Conservation (phyloP, 2,329 filamentous ascomycete genomes). For the Pseudocercospora musae region DNA sequence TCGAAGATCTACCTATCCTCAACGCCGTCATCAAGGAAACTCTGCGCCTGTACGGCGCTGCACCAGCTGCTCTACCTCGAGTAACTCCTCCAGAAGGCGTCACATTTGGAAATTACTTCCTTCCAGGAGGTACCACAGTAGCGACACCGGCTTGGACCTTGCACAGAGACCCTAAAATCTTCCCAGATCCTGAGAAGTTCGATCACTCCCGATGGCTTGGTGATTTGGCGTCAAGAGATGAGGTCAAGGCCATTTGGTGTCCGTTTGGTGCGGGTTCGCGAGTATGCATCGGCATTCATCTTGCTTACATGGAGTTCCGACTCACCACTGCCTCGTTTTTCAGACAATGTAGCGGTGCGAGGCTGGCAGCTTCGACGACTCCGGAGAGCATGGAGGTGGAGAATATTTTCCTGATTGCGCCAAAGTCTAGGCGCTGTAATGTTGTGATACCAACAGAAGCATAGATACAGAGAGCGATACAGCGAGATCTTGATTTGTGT, state of each 20-base stretch:
- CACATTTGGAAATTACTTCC: slow-evolving; percentile 30
- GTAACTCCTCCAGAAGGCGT: slow-evolving; percentile 36
- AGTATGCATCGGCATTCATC: slow-evolving; percentile 23
- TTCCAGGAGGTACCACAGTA: slow-evolving; percentile 38
- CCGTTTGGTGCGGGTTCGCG: slow-evolving; percentile 20
- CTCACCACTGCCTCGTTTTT: slow-evolving; percentile 21
- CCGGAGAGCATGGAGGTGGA: slow-evolving; percentile 21
- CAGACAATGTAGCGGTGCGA: slow-evolving; percentile 16
- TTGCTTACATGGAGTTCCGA: slow-evolving; percentile 24
- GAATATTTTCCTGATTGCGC: slow-evolving; percentile 13
- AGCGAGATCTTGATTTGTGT: neutral
- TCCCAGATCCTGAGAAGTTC: slow-evolving; percentile 15
- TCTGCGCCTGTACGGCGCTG: slow-evolving; percentile 36
- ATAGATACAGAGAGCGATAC: neutral
- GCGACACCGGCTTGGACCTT: slow-evolving; percentile 40
- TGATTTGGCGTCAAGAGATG: slow-evolving; percentile 4
- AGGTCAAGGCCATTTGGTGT: slow-evolving; percentile 9
- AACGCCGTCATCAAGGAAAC: slow-evolving; percentile 41
- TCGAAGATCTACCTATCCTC: slow-evolving; percentile 33
- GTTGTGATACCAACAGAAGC: neutral
- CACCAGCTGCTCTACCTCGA: slow-evolving; percentile 37
- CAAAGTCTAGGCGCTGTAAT: slow-evolving; percentile 1
- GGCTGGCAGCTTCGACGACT: slow-evolving; percentile 16
- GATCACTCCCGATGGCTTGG: slow-evolving; percentile 13
- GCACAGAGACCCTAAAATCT: slow-evolving; percentile 36